Evolutionary conservation across 1,284 basidiomycete species (phyloP).

Genomic region (Ustilago loliicola): DNA sequence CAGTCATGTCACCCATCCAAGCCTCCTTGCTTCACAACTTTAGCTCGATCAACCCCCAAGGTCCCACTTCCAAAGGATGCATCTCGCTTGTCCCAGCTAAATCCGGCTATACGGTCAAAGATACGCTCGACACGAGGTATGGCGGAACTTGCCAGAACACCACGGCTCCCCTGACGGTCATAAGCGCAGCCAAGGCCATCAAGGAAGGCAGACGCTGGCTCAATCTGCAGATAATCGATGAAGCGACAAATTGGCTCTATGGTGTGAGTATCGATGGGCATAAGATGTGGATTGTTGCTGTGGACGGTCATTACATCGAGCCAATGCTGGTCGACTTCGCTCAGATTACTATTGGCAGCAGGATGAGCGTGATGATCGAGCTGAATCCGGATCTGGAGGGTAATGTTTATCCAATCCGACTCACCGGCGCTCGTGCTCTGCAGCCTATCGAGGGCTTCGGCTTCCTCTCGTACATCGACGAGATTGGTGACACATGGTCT

Average conservation of each 20-base stretch:
- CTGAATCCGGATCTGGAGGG: constrained; percentile 26
- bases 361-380: constrained; percentile 55
- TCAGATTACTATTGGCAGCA: constrained; percentile 54
- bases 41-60: constrained; percentile 40
- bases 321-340: constrained; percentile 44
- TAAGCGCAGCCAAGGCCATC: constrained; percentile 40
- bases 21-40: constrained; percentile 37
- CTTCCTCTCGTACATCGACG: constrained; percentile 51
- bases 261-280: constrained; percentile 34
- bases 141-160: constrained; percentile 54
- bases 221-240: constrained; percentile 49
- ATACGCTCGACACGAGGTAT: constrained; percentile 42
- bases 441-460: constrained; percentile 54
- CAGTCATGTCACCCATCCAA: constrained; percentile 29
- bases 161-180: constrained; percentile 46
- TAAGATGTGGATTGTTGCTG: constrained; percentile 52
- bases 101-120: constrained; percentile 39
- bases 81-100: constrained; percentile 54
- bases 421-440: constrained; percentile 47
- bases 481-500: constrained; percentile 26
- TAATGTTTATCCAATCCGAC: constrained; percentile 45
- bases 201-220: constrained; percentile 42
- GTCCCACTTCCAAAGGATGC: constrained; percentile 54
- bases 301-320: constrained; percentile 51
- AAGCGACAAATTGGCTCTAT: constrained; percentile 46